Evolutionary conservation across 495 filamentous ascomycete genomes (phyloP).

Genomic region (Cladorrhinum samala): DNA sequence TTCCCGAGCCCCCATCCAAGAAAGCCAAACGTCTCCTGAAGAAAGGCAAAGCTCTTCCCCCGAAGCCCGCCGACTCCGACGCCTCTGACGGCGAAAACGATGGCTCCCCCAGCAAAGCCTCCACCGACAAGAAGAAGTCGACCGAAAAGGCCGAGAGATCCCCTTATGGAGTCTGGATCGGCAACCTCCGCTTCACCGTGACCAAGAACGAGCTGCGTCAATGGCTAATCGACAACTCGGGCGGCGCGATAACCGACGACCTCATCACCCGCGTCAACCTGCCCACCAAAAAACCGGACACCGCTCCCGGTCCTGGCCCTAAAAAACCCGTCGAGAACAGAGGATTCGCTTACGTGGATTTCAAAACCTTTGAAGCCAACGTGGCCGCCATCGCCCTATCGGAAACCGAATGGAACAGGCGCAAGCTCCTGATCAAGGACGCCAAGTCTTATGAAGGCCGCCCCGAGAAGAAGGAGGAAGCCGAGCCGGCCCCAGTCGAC

Average conservation of each 20-base stretch:
- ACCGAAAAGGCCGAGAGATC: constrained; percentile 60
- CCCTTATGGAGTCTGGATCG: constrained; percentile 87
- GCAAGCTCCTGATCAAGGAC: constrained; percentile 87
- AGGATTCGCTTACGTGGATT: constrained; percentile 96
- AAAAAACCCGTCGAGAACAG: constrained; percentile 50
- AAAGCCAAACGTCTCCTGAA: constrained; percentile 77
- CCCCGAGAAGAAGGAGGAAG: constrained; percentile 43
- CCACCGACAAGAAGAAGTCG: constrained; percentile 31
- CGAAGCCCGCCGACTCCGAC: constrained; percentile 35
- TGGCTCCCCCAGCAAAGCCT: no score
- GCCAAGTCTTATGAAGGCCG: constrained; percentile 79
- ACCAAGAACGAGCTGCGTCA: constrained; percentile 64
- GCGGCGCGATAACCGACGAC: constrained; percentile 56
- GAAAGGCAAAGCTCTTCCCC: constrained; percentile 55
- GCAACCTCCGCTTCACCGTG: constrained; percentile 79
- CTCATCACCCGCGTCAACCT: constrained; percentile 79
- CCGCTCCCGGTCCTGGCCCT: constrained; percentile 12
- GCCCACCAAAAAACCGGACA: constrained; percentile 45
- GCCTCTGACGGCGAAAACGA: constrained; percentile 36
- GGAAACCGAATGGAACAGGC: constrained; percentile 68
- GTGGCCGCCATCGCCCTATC: constrained; percentile 68
- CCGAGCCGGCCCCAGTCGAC: constrained; percentile 24
- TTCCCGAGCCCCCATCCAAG: constrained; percentile 90
- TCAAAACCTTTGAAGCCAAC: constrained; percentile 60
- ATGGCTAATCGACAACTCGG: constrained; percentile 65